These are phyloP conservation scores for Apiospora kogelbergensis DNA, from an alignment of 2,329 filamentous ascomycete species.

Conservation along the genomic window DNA sequence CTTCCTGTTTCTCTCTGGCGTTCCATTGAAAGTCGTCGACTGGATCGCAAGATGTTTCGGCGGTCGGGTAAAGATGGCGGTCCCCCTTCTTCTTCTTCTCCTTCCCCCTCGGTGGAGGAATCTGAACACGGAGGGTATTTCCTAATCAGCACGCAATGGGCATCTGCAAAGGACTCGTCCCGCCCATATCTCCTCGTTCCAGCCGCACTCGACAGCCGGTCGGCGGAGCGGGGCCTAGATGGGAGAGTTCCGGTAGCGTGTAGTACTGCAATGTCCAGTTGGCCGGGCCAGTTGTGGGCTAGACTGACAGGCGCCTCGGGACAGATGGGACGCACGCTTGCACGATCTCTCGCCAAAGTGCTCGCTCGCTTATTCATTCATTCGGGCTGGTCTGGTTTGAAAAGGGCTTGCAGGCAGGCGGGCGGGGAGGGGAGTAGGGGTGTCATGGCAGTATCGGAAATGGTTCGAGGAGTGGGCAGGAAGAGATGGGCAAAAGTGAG, in stretches of 20 bases:
- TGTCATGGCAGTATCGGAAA: slow-evolving; percentile 25
- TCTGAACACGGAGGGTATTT: background rate
- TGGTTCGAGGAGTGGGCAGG: slow-evolving; percentile 29
- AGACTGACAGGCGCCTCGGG: slow-evolving; percentile 1
- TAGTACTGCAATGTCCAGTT: slow-evolving; percentile 1
- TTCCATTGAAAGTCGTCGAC: background rate
- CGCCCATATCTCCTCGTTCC: background rate
- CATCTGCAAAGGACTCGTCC: background rate
- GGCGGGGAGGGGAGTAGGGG: slow-evolving; percentile 13
- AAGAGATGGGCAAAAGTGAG: slow-evolving; percentile 25
- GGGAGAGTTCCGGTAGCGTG: background rate
- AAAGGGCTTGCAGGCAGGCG: slow-evolving; percentile 10
- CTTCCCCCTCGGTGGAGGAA: background rate
- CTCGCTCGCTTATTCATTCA: no score
- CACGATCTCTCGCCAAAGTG: background rate
- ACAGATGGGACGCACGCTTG: background rate
- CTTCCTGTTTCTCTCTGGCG: background rate
- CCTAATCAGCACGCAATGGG: background rate
- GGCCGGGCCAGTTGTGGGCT: background rate
- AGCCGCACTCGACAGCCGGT: background rate
- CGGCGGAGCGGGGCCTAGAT: slow-evolving; percentile 5
- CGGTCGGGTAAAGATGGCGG: background rate
- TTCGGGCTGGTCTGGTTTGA: background rate
- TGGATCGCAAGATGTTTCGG: slow-evolving; percentile 7
- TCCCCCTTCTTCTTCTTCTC: background rate